These are phyloP conservation scores for Fusarium tjaetaba DNA, from an alignment of 2,329 filamentous ascomycete genomes.

Conservation along the genomic window DNA sequence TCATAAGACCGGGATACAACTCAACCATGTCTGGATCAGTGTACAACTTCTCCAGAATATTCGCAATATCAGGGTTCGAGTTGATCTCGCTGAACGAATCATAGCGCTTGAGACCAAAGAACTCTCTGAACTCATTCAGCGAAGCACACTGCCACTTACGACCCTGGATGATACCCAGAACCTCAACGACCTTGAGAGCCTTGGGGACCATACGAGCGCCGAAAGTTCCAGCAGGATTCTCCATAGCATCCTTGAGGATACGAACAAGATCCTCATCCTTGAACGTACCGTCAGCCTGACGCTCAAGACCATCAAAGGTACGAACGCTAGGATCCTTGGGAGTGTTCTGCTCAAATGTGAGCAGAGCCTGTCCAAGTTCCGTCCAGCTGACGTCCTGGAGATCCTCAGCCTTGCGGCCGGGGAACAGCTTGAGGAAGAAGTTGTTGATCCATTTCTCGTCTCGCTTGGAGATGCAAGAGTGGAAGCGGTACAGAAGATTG, in stretches of 20 bases:
- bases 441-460: slow-evolving; percentile 71
- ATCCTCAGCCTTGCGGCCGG: slow-evolving; percentile 49
- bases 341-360: slow-evolving; percentile 27
- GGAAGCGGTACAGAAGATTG: slow-evolving; percentile 74
- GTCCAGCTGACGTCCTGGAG: slow-evolving; percentile 47
- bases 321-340: slow-evolving; percentile 56
- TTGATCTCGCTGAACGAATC: slow-evolving; percentile 68
- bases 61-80: slow-evolving; percentile 63
- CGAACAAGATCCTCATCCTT: slow-evolving; percentile 66
- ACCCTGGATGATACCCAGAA: slow-evolving; percentile 69
- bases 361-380: slow-evolving; percentile 35
- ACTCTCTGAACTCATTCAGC: slow-evolving; percentile 72
- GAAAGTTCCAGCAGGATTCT: slow-evolving; percentile 68
- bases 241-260: slow-evolving; percentile 66
- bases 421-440: slow-evolving; percentile 52
- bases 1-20: slow-evolving; percentile 73
- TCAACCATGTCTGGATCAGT: slow-evolving; percentile 73
- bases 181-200: slow-evolving; percentile 68
- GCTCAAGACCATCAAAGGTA: slow-evolving; percentile 59
- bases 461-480: slow-evolving; percentile 67
- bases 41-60: slow-evolving; percentile 67
- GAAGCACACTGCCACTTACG: slow-evolving; percentile 70
- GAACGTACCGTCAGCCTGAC: slow-evolving; percentile 61
- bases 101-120: slow-evolving; percentile 68
- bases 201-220: slow-evolving; percentile 68